A percentile compares a stretch with the other conserved stretches of the same genome.
These are phyloP conservation scores for Plasmopara muralis DNA, from an alignment of 352 stramenopile species.

Conservation along the genomic window DNA sequence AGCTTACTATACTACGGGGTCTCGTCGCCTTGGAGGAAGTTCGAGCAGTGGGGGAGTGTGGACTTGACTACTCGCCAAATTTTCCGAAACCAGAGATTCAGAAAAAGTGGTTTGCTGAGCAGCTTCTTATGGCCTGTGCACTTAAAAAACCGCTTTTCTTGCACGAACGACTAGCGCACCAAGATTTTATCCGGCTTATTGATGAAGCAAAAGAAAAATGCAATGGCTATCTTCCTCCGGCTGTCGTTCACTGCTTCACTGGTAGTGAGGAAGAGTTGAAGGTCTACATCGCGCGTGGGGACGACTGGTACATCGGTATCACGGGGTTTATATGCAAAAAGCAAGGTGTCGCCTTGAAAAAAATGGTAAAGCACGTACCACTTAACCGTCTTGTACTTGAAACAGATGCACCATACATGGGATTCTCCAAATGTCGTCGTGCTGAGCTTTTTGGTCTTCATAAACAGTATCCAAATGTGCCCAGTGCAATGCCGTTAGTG, in stretches of 20 bases:
- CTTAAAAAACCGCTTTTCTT: conserved; percentile 78
- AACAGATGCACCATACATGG: conserved; percentile 91
- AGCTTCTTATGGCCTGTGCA: conserved; percentile 56
- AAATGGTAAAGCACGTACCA: conserved; percentile 54
- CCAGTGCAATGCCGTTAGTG: conserved; percentile 52
- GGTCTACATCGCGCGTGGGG: conserved; percentile 53
- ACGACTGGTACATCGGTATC: conserved; percentile 86
- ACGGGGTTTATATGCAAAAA: conserved; percentile 89
- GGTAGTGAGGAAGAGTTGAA: conserved; percentile 61
- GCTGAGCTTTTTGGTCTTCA: conserved; percentile 34
- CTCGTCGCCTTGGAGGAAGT: conserved; percentile 36
- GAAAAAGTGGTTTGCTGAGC: conserved; percentile 56
- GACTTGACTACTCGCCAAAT: conserved; percentile 65
- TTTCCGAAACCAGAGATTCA: conserved; percentile 46
- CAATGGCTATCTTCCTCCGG: conserved; percentile 38
- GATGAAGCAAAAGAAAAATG: conserved; percentile 35
- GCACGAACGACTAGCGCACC: conserved; percentile 71
- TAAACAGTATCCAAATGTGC: conserved; percentile 76
- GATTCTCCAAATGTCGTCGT: conserved; percentile 57
- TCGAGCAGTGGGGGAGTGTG: conserved; percentile 65
- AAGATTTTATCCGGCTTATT: conserved; percentile 68
- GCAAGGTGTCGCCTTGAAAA: conserved; percentile 41
- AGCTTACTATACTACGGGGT: conserved; percentile 26
- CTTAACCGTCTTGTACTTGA: conserved; percentile 85
- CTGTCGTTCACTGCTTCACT: conserved; percentile 90